A percentile compares a stretch with the other conserved stretches of the same genome.
These are phyloP conservation scores for Schoenoplectus triqueter DNA, from an alignment of 202 grass and related monocot genomes.

Conservation along the genomic window DNA sequence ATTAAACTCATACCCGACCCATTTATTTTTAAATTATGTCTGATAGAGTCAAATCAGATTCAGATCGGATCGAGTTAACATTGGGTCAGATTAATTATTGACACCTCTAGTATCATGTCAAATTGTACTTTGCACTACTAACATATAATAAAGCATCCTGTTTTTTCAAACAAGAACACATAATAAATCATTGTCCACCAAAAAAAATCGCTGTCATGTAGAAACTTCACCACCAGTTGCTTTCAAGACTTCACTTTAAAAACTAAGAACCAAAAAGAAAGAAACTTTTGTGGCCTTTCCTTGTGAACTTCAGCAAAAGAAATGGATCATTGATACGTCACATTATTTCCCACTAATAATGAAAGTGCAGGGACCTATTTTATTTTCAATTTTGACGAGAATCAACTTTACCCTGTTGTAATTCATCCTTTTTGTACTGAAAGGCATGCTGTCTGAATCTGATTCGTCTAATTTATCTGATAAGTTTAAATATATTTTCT, in stretches of 20 bases:
- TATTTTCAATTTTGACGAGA: too few species aligned
- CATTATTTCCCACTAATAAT: conserved; percentile 22
- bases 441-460: too few species aligned
- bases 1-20: too few species aligned
- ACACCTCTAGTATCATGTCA: not conserved
- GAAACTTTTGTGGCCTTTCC: conserved; percentile 4
- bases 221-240: conserved; percentile 33
- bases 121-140: conserved; percentile 12
- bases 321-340: not conserved
- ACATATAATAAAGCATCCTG: conserved; percentile 11
- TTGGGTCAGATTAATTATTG: too few species aligned
- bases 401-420: not conserved
- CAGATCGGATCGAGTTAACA: too few species aligned
- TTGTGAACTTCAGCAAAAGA: conserved; percentile 1
- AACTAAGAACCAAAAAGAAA: conserved; percentile 17
- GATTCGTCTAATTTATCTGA: too few species aligned
- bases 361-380: too few species aligned
- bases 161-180: conserved; percentile 1
- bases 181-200: not conserved
- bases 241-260: conserved; percentile 27
- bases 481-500: too few species aligned
- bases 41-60: too few species aligned
- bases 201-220: conserved; percentile 23
- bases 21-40: too few species aligned
- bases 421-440: not conserved